These are phyloP conservation scores for Quercus dentata DNA, from an alignment of 306 rosid genomes.

Conservation along the genomic window DNA sequence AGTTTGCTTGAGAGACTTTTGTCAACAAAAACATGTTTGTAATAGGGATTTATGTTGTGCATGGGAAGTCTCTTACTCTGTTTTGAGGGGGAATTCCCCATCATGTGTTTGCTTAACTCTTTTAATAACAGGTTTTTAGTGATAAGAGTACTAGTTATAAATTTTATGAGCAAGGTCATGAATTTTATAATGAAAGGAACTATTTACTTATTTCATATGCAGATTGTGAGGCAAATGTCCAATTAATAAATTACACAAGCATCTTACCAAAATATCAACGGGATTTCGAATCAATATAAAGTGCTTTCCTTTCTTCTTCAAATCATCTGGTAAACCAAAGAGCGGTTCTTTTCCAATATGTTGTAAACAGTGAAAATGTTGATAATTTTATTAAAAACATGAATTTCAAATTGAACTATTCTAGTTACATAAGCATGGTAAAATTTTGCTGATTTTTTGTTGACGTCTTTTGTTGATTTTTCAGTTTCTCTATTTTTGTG, in stretches of 20 bases:
- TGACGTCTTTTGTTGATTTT: too few species aligned
- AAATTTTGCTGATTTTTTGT: not conserved
- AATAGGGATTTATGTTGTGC: too few species aligned
- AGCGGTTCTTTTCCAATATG: conserved; percentile 64
- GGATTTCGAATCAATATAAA: conserved; percentile 72
- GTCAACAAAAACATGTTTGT: too few species aligned
- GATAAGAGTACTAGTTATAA: too few species aligned
- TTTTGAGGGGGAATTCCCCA: too few species aligned
- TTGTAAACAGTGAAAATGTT: conserved; percentile 30
- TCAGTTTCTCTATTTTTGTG: too few species aligned
- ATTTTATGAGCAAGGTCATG: too few species aligned
- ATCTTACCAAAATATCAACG: conserved; percentile 68
- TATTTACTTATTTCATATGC: not conserved
- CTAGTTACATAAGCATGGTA: conserved; percentile 3
- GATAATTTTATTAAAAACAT: not conserved
- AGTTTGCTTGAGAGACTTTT: too few species aligned
- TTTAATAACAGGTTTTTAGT: too few species aligned
- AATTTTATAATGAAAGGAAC: not conserved
- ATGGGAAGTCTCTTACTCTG: too few species aligned
- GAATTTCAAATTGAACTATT: not conserved
- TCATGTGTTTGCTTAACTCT: too few species aligned
- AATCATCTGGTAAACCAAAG: conserved; percentile 51
- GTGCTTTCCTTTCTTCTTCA: conserved; percentile 75
- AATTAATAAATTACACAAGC: not conserved
- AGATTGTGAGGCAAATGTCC: conserved; percentile 1